Conservation (phyloP, 495 filamentous ascomycete species). For the Xylaria telfairii region DNA sequence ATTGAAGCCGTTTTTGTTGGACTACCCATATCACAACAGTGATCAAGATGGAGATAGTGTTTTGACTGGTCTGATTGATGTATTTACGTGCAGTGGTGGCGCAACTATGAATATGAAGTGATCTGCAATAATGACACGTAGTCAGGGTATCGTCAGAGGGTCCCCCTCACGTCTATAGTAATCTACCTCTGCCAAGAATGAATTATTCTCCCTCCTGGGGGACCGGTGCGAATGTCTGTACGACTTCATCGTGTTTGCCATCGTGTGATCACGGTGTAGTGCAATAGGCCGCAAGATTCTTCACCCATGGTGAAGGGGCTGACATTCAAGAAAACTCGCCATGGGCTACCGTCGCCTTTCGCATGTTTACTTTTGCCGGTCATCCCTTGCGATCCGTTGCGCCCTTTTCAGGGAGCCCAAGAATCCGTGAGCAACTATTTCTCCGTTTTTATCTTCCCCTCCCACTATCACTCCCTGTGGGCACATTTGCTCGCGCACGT, state of each 20-base stretch:
- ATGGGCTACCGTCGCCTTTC: slow-evolving; percentile 4
- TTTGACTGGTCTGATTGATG: slow-evolving; percentile 20
- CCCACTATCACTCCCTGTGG: neutral
- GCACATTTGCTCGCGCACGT: slow-evolving; percentile 24
- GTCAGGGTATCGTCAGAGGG: slow-evolving; percentile 3
- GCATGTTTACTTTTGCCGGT: slow-evolving; percentile 14
- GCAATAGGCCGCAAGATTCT: slow-evolving; percentile 8
- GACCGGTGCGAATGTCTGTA: slow-evolving; percentile 15
- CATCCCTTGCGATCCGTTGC: slow-evolving; percentile 1
- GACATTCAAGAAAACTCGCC: neutral
- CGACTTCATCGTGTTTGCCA: neutral
- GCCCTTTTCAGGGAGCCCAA: slow-evolving; percentile 17
- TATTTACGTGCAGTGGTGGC: slow-evolving; percentile 26
- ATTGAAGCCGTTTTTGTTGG: neutral
- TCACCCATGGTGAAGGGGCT: slow-evolving; percentile 7
- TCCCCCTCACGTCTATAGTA: slow-evolving; percentile 16
- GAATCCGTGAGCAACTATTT: slow-evolving; percentile 17
- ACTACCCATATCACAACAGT: neutral
- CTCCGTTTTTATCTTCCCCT: slow-evolving; percentile 7
- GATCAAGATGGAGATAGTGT: neutral
- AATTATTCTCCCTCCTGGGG: slow-evolving; percentile 23
- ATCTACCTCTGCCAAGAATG: slow-evolving; percentile 22
- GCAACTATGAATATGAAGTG: slow-evolving; percentile 21
- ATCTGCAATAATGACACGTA: slow-evolving; percentile 5
- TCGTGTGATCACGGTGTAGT: slow-evolving; percentile 17